Conservation (phyloP, 163 green algal genomes). For the Chlorella variabilis region DNA sequence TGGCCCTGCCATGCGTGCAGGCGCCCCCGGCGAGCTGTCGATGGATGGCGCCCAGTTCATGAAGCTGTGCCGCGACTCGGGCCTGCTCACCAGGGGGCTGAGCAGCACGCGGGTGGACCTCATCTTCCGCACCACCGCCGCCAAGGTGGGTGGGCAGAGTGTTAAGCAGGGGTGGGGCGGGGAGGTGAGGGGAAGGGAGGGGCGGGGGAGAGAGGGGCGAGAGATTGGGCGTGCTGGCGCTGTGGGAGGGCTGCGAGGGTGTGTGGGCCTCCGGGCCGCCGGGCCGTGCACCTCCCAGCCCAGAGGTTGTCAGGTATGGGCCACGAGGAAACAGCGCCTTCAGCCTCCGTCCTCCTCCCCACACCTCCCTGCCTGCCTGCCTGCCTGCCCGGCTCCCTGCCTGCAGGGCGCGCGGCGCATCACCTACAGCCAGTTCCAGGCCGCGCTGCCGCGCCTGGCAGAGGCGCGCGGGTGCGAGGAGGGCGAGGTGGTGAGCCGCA, state of each 20-base stretch:
- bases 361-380: background rate
- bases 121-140: background rate
- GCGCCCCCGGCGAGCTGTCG: background rate
- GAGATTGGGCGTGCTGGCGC: too few species aligned
- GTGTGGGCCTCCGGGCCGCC: too few species aligned
- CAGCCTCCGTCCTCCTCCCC: too few species aligned
- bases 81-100: slow-evolving; percentile 2
- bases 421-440: background rate
- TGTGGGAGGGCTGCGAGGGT: too few species aligned
- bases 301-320: too few species aligned
- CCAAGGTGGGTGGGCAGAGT: background rate
- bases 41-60: slow-evolving; percentile 19
- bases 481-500: background rate
- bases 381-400: background rate
- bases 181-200: background rate
- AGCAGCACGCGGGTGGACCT: slow-evolving; percentile 14
- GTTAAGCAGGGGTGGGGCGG: too few species aligned
- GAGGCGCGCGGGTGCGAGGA: slow-evolving; percentile 9
- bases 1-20: too few species aligned
- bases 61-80: slow-evolving; percentile 23
- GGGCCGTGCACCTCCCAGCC: too few species aligned
- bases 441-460: slow-evolving; percentile 8
- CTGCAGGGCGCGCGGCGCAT: slow-evolving; percentile 27
- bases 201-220: too few species aligned
- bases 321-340: too few species aligned